Evolutionary conservation across 2,329 filamentous ascomycete genomes (phyloP).

Genomic region (Colletotrichum phormii): DNA sequence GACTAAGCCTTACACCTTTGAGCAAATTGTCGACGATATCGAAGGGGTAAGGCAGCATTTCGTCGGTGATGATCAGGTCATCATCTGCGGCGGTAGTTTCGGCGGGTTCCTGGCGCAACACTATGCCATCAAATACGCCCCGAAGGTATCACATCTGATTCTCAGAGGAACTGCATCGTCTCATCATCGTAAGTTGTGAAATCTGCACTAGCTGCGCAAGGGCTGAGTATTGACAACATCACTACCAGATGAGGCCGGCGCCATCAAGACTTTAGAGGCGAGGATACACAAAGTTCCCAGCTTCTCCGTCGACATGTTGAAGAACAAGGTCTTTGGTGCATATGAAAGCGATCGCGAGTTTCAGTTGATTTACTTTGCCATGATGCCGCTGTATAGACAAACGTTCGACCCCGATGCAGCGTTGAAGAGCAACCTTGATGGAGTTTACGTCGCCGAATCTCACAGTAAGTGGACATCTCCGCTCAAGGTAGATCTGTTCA

Average conservation of each 20-base stretch:
- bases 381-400: constrained; percentile 51
- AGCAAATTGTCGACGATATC: constrained; percentile 52
- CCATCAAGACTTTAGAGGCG: constrained; percentile 45
- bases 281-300: constrained; percentile 48
- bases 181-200: constrained; percentile 45
- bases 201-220: rapidly evolving
- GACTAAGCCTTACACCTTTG: constrained; percentile 49
- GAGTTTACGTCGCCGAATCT: constrained; percentile 48
- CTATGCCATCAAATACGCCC: constrained; percentile 51
- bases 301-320: constrained; percentile 51
- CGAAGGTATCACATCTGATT: constrained; percentile 46
- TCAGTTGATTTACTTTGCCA: constrained; percentile 49
- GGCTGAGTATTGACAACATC: not conserved
- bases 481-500: not conserved
- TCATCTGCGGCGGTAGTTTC: constrained; percentile 53
- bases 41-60: constrained; percentile 47
- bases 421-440: constrained; percentile 44
- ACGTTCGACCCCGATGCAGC: constrained; percentile 47
- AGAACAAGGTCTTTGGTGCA: constrained; percentile 50
- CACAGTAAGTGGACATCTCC: constrained; percentile 44
- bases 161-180: constrained; percentile 51
- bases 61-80: constrained; percentile 40
- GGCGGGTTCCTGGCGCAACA: constrained; percentile 53
- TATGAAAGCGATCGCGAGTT: constrained; percentile 53
- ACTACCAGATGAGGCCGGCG: constrained; percentile 47